Evolutionary conservation across 176 grass and related monocot genomes (phyloP), one percentile per base, ranked within the genome.

Genomic region (Aegilops sharonensis): DNA sequence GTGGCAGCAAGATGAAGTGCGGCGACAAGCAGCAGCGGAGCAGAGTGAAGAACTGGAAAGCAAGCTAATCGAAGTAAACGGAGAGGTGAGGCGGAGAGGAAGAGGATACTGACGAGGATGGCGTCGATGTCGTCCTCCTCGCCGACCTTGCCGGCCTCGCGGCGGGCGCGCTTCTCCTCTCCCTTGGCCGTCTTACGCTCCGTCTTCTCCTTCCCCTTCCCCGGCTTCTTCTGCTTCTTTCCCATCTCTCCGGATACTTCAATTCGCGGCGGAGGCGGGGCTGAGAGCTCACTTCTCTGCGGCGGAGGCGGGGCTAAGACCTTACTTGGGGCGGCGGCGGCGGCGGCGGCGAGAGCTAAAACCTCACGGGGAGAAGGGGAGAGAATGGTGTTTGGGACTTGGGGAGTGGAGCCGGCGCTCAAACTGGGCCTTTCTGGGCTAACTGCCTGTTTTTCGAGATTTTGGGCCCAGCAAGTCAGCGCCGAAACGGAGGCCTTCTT

Each of bases 151-250:
- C 81, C 84, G 81, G 78, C 79, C 78, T 98, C 93, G 20, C 93
- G 89, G 43, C 96, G 96, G 77, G 86, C 91, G 73, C 86, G 84
- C 86, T 98, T 98, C 90, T 95, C 96, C 81, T 98, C 96, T 1
- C 86, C 93, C 85, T 98, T 95, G 30, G 84, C 91, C 65, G 91
- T 95, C 90, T 94, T 98, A 68, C 88, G 80, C 84, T 95, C 96
- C 78, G 96, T 95, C 83, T 98, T 98, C 90, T 98, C 93, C 90
- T 98, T 98, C 25, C 96, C 96, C 81, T 91, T 98, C 20, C 93
- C 91, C 6, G 91, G 86, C 65, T 98, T 98, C 88, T 98, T 98
- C 86, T 91, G 78, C 90, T 98, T 98, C 91, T 94, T 95, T 78
- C 95, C 93, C 95, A 98, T 98, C 47, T 64, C 27, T 64, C 66